These are phyloP conservation scores for Byssoonygena ceratinophila DNA, from an alignment of 2,329 filamentous ascomycete genomes.

Conservation along the genomic window DNA sequence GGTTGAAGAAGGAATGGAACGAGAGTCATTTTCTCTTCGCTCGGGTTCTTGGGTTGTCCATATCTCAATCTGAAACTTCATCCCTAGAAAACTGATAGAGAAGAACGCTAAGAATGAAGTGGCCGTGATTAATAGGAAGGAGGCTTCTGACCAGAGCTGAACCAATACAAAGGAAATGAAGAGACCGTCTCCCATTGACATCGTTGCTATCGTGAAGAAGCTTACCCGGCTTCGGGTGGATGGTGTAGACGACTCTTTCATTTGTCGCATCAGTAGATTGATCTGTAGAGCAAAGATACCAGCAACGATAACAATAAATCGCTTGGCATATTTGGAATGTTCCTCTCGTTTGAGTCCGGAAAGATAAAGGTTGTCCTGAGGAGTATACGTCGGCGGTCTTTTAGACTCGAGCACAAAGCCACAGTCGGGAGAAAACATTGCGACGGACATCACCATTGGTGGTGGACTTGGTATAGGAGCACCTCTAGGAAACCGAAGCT, in stretches of 20 bases:
- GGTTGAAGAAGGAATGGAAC: slow-evolving; percentile 11
- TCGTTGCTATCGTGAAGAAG: slow-evolving; percentile 53
- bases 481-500: slow-evolving; percentile 50
- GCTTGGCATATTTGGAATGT: slow-evolving; percentile 42
- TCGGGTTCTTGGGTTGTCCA: slow-evolving; percentile 50
- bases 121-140: slow-evolving; percentile 46
- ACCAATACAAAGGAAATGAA: slow-evolving; percentile 46
- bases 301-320: slow-evolving; percentile 45
- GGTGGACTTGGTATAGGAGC: slow-evolving; percentile 44
- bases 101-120: slow-evolving; percentile 51
- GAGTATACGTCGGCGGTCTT: slow-evolving; percentile 45
- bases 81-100: slow-evolving; percentile 51
- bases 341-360: slow-evolving; percentile 49
- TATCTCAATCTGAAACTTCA: slow-evolving; percentile 57
- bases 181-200: slow-evolving; percentile 52
- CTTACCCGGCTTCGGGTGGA: slow-evolving; percentile 54
- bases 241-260: slow-evolving; percentile 54
- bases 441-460: slow-evolving; percentile 48
- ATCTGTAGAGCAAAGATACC: slow-evolving; percentile 44
- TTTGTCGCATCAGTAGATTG: slow-evolving; percentile 48
- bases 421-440: slow-evolving; percentile 56
- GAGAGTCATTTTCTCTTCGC: slow-evolving; percentile 25
- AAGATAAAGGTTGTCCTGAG: slow-evolving; percentile 44
- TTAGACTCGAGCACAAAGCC: slow-evolving; percentile 55
- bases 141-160: slow-evolving; percentile 45